Base-by-base conservation (phyloP, 2,329 filamentous ascomycete genomes). In the Neodidymelliopsis sp. region DNA sequence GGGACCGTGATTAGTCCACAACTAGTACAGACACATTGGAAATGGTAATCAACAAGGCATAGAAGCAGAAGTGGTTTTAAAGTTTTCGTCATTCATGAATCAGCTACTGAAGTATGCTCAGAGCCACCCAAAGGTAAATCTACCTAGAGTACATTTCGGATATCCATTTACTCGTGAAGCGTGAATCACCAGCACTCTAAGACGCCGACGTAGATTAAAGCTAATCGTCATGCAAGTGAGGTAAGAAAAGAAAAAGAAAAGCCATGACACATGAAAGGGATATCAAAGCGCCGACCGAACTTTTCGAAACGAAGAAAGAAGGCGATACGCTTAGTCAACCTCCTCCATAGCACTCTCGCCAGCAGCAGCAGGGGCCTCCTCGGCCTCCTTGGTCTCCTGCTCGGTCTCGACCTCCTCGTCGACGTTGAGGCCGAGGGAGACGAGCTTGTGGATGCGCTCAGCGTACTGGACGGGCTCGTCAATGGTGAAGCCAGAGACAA, bases 381-480 rank as follows among this genome's bases (percentile, higher is more conserved):
- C 81, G 27, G 62, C 59, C 53, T 82, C 82, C 59, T 80, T 81
- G 60, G 78, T 75, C 76, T 83, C 81, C 64, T 80, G 79, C 53
- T 75, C 67, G 49, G 86, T 84, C 79, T 96, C 91, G 49, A 89
- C 86, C 73, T 92, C 89, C 81, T 97, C 93, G 66, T 97, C 93
- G 60, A 99, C 90, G 84, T 97, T 97, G 75, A 99, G 83, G 68
- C 94, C 94, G 57, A 99, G 88, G 66, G 93, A 95, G 62, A 99
- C 92, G 63, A 99, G 91, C 89, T 97, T 97, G 90, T 99, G 93
- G 76, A 99, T 97, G 76, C 94, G 93, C 85, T 97, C 92, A 62
- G 94, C 91, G 76, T 97, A 99, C 79, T 90, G 89, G 67, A 94
- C 91, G 60, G 94, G 94, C 85, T 99, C 94, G 55, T 99, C 94